These are phyloP conservation scores for Hexamita inflata DNA, from an alignment of 208 protist genomes.

Conservation along the genomic window DNA sequence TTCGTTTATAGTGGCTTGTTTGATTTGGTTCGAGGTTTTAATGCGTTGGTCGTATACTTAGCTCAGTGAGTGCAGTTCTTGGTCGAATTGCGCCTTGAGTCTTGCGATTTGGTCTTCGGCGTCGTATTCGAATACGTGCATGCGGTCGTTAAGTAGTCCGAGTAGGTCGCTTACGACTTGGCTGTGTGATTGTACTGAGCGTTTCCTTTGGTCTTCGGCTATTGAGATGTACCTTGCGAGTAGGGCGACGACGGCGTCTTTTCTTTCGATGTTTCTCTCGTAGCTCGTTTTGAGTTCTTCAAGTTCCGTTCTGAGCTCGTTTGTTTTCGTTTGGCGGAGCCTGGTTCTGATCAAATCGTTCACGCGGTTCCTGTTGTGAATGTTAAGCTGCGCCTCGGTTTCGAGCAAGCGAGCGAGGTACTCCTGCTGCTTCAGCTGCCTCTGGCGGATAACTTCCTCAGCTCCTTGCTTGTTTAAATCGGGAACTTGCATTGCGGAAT, in stretches of 20 bases:
- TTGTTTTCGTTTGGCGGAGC: not conserved
- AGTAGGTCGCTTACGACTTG: not conserved
- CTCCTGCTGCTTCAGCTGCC: too few relatives aligned
- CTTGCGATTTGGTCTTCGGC: not conserved
- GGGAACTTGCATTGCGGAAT: too few relatives aligned
- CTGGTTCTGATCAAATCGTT: not conserved
- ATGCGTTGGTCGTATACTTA: not conserved
- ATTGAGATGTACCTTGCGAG: not conserved
- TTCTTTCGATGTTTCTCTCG: not conserved
- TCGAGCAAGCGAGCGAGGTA: too few relatives aligned
- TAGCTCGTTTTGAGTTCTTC: not conserved
- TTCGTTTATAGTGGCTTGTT: not conserved
- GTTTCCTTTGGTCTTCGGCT: slow-evolving; percentile 2
- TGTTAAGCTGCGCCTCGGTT: not conserved
- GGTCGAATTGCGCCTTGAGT: not conserved
- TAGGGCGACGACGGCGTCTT: slow-evolving; percentile 5
- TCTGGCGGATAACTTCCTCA: too few relatives aligned
- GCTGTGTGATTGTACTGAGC: not conserved
- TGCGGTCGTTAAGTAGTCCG: not conserved
- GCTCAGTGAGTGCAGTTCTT: not conserved
- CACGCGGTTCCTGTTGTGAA: not conserved
- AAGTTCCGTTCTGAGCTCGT: not conserved
- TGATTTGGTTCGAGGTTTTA: not conserved
- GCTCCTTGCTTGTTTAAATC: too few relatives aligned
- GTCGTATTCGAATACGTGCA: not conserved